phyloP scores from a whole-genome alignment of 2,329 filamentous ascomycete genomes.

The Clonostachys sp. region DNA sequence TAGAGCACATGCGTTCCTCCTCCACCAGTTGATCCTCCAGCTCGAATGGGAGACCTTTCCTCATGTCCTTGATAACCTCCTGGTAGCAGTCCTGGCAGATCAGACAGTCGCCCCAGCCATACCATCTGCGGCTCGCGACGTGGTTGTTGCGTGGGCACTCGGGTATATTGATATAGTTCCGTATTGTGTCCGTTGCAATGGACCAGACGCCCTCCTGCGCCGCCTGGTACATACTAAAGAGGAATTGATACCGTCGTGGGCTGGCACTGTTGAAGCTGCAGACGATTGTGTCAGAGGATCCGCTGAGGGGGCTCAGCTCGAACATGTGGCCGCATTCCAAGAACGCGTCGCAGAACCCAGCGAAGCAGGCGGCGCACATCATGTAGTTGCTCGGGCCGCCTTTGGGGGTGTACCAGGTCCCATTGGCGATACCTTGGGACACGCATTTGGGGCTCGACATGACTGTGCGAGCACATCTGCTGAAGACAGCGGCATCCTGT shows the following conservation, averaged over 20 bases:
- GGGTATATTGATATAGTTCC: constrained; percentile 16
- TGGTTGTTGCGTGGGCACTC: constrained; percentile 19
- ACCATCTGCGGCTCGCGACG: constrained; percentile 19
- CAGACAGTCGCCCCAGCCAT: constrained; percentile 23
- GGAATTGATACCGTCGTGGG: constrained; percentile 14
- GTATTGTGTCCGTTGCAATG: constrained; percentile 17
- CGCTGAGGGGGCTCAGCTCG: constrained; percentile 8
- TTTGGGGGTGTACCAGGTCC: constrained; percentile 25
- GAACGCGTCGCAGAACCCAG: constrained; percentile 17
- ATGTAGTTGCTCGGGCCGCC: constrained; percentile 12
- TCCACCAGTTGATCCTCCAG: constrained; percentile 15
- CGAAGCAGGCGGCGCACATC: constrained; percentile 26
- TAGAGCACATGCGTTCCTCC: constrained; percentile 21
- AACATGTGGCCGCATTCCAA: constrained; percentile 18
- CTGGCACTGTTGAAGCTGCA: constrained; percentile 20
- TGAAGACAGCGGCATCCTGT: constrained; percentile 18
- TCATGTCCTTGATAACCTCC: constrained; percentile 13
- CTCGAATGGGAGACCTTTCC: constrained; percentile 13
- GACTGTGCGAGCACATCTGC: constrained; percentile 13
- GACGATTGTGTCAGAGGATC: constrained; percentile 9
- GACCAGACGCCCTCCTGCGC: constrained; percentile 23
- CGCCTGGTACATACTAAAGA: constrained; percentile 17
- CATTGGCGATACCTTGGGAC: constrained; percentile 15
- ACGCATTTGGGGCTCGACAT: constrained; percentile 14
- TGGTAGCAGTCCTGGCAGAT: constrained; percentile 27